Evolutionary conservation across 108 stramenopile genomes (phyloP).

Genomic region (Skeletonema costatum): DNA sequence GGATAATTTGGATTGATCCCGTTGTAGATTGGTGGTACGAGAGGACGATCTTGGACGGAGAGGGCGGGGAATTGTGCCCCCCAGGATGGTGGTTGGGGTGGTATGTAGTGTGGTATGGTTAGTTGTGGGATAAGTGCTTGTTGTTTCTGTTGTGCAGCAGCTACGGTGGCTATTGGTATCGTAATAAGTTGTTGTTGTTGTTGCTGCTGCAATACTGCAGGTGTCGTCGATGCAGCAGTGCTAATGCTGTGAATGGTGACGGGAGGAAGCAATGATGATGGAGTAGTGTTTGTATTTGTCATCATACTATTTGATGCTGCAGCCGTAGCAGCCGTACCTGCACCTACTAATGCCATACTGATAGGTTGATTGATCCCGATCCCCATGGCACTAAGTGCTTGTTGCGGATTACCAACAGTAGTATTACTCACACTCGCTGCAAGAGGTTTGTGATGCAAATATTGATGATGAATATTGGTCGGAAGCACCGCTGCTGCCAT

Average conservation of each 20-base stretch:
- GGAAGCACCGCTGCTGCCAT: not conserved
- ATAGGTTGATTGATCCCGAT: not conserved
- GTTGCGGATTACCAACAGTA: not conserved
- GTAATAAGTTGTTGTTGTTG: not conserved
- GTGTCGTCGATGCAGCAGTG: no score
- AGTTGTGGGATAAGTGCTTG: slow-evolving; percentile 14
- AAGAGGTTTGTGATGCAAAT: not conserved
- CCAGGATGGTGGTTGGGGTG: slow-evolving; percentile 43
- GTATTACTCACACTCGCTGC: not conserved
- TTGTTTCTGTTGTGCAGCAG: not conserved
- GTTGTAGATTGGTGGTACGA: slow-evolving; percentile 78
- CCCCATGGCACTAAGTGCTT: not conserved
- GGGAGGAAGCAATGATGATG: not conserved
- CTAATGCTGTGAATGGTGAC: not conserved
- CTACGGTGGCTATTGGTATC: not conserved
- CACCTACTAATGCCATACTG: not conserved
- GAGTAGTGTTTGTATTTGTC: not conserved
- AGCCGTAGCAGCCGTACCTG: not conserved
- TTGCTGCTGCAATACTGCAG: not conserved
- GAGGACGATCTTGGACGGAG: slow-evolving; percentile 73
- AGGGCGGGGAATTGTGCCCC: slow-evolving; percentile 32
- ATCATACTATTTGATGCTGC: no score
- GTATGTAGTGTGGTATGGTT: slow-evolving; percentile 41
- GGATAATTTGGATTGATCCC: slow-evolving; percentile 89
- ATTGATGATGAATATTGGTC: not conserved